Conservation (phyloP, 2,329 filamentous ascomycete species). For the Aureobasidium sp. region DNA sequence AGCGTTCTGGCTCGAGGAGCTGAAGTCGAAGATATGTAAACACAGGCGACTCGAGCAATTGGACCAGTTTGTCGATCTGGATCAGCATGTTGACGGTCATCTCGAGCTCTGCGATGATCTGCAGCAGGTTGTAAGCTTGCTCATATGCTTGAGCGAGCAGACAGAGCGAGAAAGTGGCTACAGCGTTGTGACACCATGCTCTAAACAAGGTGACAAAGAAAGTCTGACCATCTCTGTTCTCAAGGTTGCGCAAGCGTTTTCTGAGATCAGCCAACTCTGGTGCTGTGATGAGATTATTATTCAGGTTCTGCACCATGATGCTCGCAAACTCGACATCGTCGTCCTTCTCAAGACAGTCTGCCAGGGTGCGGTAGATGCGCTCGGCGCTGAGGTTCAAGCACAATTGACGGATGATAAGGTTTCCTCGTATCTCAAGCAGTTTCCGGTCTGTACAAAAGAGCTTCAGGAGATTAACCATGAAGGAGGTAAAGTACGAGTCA, state of each 20-base stretch:
- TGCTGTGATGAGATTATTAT: slow-evolving; percentile 97
- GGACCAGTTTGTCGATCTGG: slow-evolving; percentile 96
- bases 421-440: slow-evolving; percentile 84
- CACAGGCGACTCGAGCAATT: slow-evolving; percentile 91
- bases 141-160: slow-evolving; percentile 95
- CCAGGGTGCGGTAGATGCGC: slow-evolving; percentile 88
- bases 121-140: slow-evolving; percentile 90
- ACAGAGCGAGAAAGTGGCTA: slow-evolving; percentile 93
- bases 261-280: slow-evolving; percentile 87
- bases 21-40: slow-evolving; percentile 97
- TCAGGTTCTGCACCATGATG: slow-evolving; percentile 98
- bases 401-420: slow-evolving; percentile 91
- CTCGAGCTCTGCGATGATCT: slow-evolving; percentile 93
- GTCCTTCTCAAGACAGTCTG: slow-evolving; percentile 94
- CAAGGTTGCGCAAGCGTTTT: slow-evolving; percentile 82
- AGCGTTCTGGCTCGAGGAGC: slow-evolving; percentile 88
- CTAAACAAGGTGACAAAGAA: slow-evolving; percentile 93
- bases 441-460: slow-evolving; percentile 92
- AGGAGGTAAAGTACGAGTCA: slow-evolving; percentile 94
- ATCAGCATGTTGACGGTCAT: slow-evolving; percentile 99
- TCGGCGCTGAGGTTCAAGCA: slow-evolving; percentile 91
- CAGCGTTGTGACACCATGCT: slow-evolving; percentile 97
- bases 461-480: slow-evolving; percentile 94
- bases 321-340: slow-evolving; percentile 98
- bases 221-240: slow-evolving; percentile 87